Percentiles rank a stretch among this genome's conserved stretches.
Evolutionary conservation across 1,139 yeast species (phyloP).

Genomic region (Insectozyma bohioensis): DNA sequence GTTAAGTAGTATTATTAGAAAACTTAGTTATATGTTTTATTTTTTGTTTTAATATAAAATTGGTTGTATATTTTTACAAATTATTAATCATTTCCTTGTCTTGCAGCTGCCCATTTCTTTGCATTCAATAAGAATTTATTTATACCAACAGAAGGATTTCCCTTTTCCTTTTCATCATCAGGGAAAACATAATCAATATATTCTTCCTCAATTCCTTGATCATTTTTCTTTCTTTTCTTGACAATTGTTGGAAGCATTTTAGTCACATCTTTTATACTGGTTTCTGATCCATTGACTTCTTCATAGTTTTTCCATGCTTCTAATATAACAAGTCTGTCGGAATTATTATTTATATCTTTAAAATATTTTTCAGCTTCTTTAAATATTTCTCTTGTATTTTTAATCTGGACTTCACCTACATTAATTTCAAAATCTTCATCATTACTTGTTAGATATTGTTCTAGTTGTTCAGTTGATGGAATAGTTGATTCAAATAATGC

Average conservation of each 20-base stretch:
- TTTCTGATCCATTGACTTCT: constrained; percentile 53
- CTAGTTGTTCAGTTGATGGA: constrained; percentile 56
- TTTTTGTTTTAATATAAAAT: too few relatives aligned
- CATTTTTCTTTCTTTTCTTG: constrained; percentile 39
- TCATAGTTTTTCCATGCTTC: constrained; percentile 74
- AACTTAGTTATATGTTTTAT: too few relatives aligned
- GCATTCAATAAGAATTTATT: constrained; percentile 64
- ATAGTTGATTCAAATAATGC: constrained; percentile 74
- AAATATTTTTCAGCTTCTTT: constrained; percentile 51
- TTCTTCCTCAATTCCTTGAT: constrained; percentile 53
- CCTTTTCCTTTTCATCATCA: constrained; percentile 43
- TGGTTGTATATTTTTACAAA: constrained; percentile 1
- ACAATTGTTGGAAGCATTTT: constrained; percentile 58
- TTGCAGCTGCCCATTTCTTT: constrained; percentile 59
- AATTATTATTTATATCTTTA: constrained; percentile 34
- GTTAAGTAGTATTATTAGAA: too few relatives aligned
- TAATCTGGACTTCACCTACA: constrained; percentile 51
- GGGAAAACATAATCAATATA: constrained; percentile 68
- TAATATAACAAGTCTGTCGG: constrained; percentile 52
- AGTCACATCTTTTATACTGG: constrained; percentile 33
- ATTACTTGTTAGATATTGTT: constrained; percentile 35
- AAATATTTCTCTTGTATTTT: constrained; percentile 56
- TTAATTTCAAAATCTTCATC: constrained; percentile 52
- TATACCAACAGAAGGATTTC: constrained; percentile 21
- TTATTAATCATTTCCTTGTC: too few relatives aligned